Evolutionary conservation across 2,329 filamentous ascomycete species (phyloP).

Genomic region (Diaporthe ampelina): DNA sequence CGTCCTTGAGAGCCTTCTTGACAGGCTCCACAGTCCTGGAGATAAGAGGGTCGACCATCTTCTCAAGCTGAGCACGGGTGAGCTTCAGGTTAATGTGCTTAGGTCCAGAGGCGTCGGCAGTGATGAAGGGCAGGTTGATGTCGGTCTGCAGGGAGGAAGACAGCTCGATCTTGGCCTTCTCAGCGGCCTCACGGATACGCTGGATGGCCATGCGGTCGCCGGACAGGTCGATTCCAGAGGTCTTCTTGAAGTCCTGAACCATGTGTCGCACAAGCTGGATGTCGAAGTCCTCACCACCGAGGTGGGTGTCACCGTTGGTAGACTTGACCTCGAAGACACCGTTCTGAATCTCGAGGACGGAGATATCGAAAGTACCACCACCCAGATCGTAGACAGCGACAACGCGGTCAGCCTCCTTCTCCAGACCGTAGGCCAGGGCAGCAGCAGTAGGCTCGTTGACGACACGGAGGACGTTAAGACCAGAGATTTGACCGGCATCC

Average conservation of each 20-base stretch:
- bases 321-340: conserved; percentile 99
- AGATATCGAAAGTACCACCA: conserved; percentile 99
- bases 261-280: conserved; percentile 94
- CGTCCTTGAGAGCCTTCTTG: conserved; percentile 97
- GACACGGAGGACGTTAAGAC: conserved; percentile 96
- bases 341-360: conserved; percentile 95
- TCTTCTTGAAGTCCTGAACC: conserved; percentile 96
- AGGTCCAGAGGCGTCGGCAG: conserved; percentile 92
- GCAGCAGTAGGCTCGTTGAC: conserved; percentile 98
- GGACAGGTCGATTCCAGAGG: conserved; percentile 90
- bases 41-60: conserved; percentile 92
- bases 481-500: conserved; percentile 96
- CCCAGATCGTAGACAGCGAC: conserved; percentile 98
- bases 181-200: conserved; percentile 97
- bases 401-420: conserved; percentile 91
- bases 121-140: conserved; percentile 99
- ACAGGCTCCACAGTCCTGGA: conserved; percentile 89
- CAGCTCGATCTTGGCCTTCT: conserved; percentile 99
- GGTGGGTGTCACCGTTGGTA: conserved; percentile 98
- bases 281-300: conserved; percentile 98
- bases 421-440: conserved; percentile 93
- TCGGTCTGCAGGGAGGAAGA: conserved; percentile 96
- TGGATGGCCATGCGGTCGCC: conserved; percentile 98
- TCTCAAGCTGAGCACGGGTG: conserved; percentile 91
- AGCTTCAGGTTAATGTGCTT: conserved; percentile 99